Base-by-base conservation (phyloP, 75 land plant genomes). In the Selaginella tamariscina region DNA sequence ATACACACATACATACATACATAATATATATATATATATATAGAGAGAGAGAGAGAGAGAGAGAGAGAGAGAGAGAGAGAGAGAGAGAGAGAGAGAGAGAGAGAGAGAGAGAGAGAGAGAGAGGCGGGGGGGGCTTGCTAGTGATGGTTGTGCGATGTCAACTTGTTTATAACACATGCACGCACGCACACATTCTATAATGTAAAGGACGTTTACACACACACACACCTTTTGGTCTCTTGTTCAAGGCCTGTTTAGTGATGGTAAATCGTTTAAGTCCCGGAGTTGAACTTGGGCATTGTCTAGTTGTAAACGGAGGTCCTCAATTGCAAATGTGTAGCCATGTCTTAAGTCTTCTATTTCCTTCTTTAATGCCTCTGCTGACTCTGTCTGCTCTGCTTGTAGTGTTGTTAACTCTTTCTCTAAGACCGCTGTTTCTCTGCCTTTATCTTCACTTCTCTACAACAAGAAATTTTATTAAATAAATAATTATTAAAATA, bases 231-330 rank as follows among this genome's bases (percentile, higher is more conserved):
- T 49, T 15, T 30, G 27, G 71, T 33, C 13, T 77, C 79, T 68
- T 68, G 32, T 24, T 77, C 75, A 0, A 77, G 8, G 60, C 57
- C 29, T 29, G 32, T 30, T 73, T 77, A 11, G 39, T 60, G 1
- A 64, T 29, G 1, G 44, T 49, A 68, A 77, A 77, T 77, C 79
- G 31, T 73, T 62, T 24, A 77, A 24, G 30, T 72, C 79, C 2
- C 74, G 67, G 60, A 77, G 32, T 32, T 69, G 68, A 0, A 69
- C 71, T 0, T 68, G 69, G 0, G 79, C 76, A 68, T 75, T 64
- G 26, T 75, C 75, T 32, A 77, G 29, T 54, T 73, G 71, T 31
- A 73, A 32, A 29, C 64, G 75, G 31, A 76, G 55, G 32, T 55
- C 65, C 1, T 70, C 77, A 30, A 60, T 57, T 18, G 54, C 54